Percentiles rank a stretch among this genome's conserved stretches.
Conservation (phyloP, 2,329 filamentous ascomycete species). For the Aureobasidium subglaciale region DNA sequence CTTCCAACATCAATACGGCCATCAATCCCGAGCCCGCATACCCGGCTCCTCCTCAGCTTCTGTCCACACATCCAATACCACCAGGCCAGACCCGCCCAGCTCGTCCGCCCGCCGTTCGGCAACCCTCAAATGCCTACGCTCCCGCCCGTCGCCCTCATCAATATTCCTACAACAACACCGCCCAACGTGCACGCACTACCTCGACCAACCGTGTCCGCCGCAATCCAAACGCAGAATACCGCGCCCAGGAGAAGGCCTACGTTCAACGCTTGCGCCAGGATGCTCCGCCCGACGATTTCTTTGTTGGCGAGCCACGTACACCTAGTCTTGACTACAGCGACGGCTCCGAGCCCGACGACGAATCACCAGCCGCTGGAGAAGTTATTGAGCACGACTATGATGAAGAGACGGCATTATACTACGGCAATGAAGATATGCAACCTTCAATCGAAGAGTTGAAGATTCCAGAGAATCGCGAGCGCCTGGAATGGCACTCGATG, state of each 20-base stretch:
- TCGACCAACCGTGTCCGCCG: conserved; percentile 49
- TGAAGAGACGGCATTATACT: conserved; percentile 86
- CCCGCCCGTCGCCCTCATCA: conserved; percentile 43
- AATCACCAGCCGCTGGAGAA: conserved; percentile 77
- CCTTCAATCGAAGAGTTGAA: conserved; percentile 84
- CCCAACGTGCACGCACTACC: conserved; percentile 48
- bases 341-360: conserved; percentile 83
- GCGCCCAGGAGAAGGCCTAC: conserved; percentile 89
- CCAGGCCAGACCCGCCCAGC: neutral
- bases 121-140: conserved; percentile 44
- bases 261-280: conserved; percentile 85
- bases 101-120: conserved; percentile 38
- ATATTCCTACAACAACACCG: conserved; percentile 38
- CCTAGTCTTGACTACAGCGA: conserved; percentile 59
- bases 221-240: conserved; percentile 66
- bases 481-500: conserved; percentile 98
- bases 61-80: conserved; percentile 18
- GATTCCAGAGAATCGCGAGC: conserved; percentile 79
- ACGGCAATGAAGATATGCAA: conserved; percentile 81
- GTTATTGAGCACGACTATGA: conserved; percentile 83
- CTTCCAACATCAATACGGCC: neutral
- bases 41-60: conserved; percentile 17
- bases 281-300: conserved; percentile 54
- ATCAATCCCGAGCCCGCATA: neutral
- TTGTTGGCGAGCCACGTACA: conserved; percentile 63